Evolutionary conservation across 225 moss, liverwort and hornwort species (phyloP).

Genomic region (Antitrichia curtipendula): DNA sequence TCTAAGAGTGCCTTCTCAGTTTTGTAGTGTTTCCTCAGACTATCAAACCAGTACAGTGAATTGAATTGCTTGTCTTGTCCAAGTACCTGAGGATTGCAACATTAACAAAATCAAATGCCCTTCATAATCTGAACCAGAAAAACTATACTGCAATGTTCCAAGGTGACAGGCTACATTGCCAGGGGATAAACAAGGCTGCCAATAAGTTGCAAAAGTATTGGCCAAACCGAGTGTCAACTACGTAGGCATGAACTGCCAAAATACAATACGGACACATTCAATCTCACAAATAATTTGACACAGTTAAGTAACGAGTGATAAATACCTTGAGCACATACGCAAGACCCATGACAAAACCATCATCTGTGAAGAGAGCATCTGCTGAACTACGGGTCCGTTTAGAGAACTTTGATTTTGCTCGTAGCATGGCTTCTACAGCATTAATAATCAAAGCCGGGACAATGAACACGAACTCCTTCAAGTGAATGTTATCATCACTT

Average conservation of each 20-base stretch:
- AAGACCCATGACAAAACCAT: conserved; percentile 94
- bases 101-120: neutral
- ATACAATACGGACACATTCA: neutral
- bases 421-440: conserved; percentile 83
- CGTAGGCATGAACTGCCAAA: neutral
- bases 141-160: neutral
- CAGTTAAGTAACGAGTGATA: neutral
- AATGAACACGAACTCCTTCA: conserved; percentile 84
- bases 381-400: conserved; percentile 68
- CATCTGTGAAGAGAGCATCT: conserved; percentile 89
- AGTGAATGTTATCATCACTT: conserved; percentile 70
- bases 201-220: neutral
- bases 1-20: conserved; percentile 73
- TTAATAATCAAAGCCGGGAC: conserved; percentile 83
- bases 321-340: conserved; percentile 86
- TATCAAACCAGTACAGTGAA: conserved; percentile 97
- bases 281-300: neutral
- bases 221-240: neutral
- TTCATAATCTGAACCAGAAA: neutral
- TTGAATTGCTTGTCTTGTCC: conserved; percentile 90
- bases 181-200: neutral
- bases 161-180: neutral
- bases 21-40: conserved; percentile 53
- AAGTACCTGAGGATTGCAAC: conserved; percentile 38
- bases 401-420: conserved; percentile 69